Evolutionary conservation across 2,329 filamentous ascomycete species (phyloP).

Genomic region (Botryotinia convoluta): DNA sequence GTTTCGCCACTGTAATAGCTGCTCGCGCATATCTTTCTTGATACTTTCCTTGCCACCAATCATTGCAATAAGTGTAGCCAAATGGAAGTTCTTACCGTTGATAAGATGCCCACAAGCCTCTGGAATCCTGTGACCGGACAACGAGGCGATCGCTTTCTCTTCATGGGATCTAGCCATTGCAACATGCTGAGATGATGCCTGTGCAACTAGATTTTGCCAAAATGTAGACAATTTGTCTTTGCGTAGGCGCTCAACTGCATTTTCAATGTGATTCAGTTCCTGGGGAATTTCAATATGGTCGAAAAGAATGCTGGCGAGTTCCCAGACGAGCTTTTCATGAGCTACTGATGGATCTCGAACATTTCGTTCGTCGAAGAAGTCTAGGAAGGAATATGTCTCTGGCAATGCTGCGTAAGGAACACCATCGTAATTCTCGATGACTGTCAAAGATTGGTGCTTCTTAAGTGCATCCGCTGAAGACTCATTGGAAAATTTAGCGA

Average conservation of each 20-base stretch:
- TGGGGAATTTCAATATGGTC: constrained; percentile 57
- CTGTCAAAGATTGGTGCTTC: constrained; percentile 55
- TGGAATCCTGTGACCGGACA: constrained; percentile 74
- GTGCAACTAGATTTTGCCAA: constrained; percentile 64
- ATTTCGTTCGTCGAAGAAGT: constrained; percentile 46
- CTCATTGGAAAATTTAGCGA: constrained; percentile 62
- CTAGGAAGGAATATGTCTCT: constrained; percentile 47
- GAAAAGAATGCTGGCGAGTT: constrained; percentile 82
- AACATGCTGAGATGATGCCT: constrained; percentile 52
- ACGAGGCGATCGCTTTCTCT: constrained; percentile 77
- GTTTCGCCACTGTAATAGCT: constrained; percentile 81
- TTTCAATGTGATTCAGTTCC: constrained; percentile 41
- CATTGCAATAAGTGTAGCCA: constrained; percentile 81
- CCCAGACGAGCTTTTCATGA: constrained; percentile 78
- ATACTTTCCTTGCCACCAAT: constrained; percentile 70
- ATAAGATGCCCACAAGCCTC: constrained; percentile 81
- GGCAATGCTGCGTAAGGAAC: constrained; percentile 58
- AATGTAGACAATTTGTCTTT: constrained; percentile 66
- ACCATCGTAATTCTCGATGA: constrained; percentile 52
- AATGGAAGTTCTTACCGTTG: constrained; percentile 72
- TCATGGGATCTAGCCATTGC: constrained; percentile 63
- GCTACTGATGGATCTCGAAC: constrained; percentile 45
- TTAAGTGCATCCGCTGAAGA: constrained; percentile 53
- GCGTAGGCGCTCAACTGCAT: constrained; percentile 44
- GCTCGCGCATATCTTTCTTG: constrained; percentile 72